A percentile compares a stretch with the other conserved stretches of the same genome.
phyloP scores from a whole-genome alignment of 495 filamentous ascomycete genomes.

The Daldinia decipiens region DNA sequence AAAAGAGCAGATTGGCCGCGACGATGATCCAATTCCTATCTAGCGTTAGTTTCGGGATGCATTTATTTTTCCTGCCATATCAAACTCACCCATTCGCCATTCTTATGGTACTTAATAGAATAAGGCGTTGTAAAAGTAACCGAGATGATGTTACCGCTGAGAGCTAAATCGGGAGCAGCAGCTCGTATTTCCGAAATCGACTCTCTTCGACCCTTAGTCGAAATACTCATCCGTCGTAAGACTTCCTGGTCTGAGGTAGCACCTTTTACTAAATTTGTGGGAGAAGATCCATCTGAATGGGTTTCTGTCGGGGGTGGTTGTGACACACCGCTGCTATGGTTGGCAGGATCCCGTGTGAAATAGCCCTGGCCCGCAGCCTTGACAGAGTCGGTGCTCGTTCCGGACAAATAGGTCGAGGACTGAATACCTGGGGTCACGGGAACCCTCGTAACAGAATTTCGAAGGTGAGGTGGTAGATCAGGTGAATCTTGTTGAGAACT shows the following conservation, averaged over 20 bases:
- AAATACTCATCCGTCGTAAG: constrained; percentile 70
- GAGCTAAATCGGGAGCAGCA: constrained; percentile 71
- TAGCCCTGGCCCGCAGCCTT: constrained; percentile 48
- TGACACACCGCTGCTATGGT: constrained; percentile 43
- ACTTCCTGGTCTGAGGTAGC: constrained; percentile 68
- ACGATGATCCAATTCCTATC: constrained; percentile 75
- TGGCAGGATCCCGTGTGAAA: constrained; percentile 51
- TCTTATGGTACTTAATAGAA: constrained; percentile 70
- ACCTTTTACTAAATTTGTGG: constrained; percentile 61
- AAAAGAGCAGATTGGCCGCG: constrained; percentile 88
- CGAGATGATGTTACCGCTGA: constrained; percentile 87
- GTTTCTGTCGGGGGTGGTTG: constrained; percentile 14
- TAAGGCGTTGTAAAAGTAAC: constrained; percentile 88
- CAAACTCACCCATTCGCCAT: constrained; percentile 76
- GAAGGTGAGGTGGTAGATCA: constrained; percentile 52
- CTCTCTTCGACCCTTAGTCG: constrained; percentile 54
- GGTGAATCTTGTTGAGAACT: constrained; percentile 38
- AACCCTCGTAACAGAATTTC: constrained; percentile 47
- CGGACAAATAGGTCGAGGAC: constrained; percentile 50
- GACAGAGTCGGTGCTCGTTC: constrained; percentile 30
- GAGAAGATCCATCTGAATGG: constrained; percentile 45
- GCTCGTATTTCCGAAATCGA: constrained; percentile 66
- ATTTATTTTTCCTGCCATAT: constrained; percentile 20
- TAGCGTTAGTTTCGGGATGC: constrained; percentile 17
- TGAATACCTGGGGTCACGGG: constrained; percentile 64